Evolutionary conservation across 129 eudicot species (phyloP).

Genomic region (Apium graveolens): DNA sequence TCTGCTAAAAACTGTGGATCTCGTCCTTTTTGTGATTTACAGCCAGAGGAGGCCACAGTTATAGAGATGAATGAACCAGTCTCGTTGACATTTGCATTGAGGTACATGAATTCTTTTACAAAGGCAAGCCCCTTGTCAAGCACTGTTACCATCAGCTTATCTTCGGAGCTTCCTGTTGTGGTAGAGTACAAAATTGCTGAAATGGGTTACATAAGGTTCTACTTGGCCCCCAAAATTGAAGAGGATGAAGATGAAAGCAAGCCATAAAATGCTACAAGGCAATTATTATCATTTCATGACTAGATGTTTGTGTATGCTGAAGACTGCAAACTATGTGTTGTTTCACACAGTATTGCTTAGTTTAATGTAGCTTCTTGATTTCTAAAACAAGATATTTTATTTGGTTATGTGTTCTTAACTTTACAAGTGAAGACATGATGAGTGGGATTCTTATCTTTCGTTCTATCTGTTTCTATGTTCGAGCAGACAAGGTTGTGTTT

Average conservation of each 20-base stretch:
- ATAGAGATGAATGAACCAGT: slow-evolving; percentile 98
- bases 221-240: slow-evolving; percentile 89
- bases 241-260: slow-evolving; percentile 76
- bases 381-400: neutral
- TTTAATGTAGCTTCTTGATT: neutral
- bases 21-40: slow-evolving; percentile 14
- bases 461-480: neutral
- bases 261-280: slow-evolving; percentile 19
- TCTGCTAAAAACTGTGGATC: neutral
- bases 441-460: neutral
- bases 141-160: slow-evolving; percentile 67
- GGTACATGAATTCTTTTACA: slow-evolving; percentile 93
- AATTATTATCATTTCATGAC: neutral
- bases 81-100: slow-evolving; percentile 81
- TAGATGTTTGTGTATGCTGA: slow-evolving; percentile 6
- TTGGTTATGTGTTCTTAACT: neutral
- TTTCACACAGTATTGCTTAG: neutral
- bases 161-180: slow-evolving; percentile 91
- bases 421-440: neutral
- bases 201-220: slow-evolving; percentile 85
- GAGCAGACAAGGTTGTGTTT: neutral
- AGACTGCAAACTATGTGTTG: neutral
- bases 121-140: slow-evolving; percentile 77
- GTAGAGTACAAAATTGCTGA: slow-evolving; percentile 91
- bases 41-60: slow-evolving; percentile 90